Evolutionary conservation across 2,329 filamentous ascomycete genomes (phyloP), one percentile per base, ranked within the genome.

Genomic region (Microcera coccophila): DNA sequence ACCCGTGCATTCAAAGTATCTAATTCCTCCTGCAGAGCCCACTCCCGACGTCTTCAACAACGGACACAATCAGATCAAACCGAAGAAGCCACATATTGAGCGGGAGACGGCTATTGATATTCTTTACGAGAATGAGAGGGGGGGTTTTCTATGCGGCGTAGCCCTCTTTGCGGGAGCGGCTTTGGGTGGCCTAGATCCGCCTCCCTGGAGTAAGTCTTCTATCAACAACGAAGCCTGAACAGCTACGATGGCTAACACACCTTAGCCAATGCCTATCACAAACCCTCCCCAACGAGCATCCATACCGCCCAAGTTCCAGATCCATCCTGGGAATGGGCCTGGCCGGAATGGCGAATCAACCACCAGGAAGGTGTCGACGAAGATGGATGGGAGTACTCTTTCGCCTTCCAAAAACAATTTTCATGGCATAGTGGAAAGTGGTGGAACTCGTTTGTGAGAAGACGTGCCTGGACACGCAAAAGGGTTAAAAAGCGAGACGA

Each of bases 371-470:
- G 85, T 45, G 55, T 66, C 28, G 93, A 97, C 58, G 85, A 91
- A 49, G 87, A 91, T 49, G 93, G 93, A 3, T 98, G 93, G 93
- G 85, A 95, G 62, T 98, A 98, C 66, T 93, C 88, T 14, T 90
- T 96, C 62, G 84, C 87, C 52, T 98, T 97, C 61, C 72, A 73
- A 51, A 80, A 76, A 47, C 73, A 69, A 32, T 89, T 86, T 52
- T 80, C 82, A 3, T 98, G 93, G 93, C 93, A 98, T 64, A 84
- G 84, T 3, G 86, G 87, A 15, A 85, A 81, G 19, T 97, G 91
- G 90, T 95, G 89, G 66, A 91, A 90, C 63, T 95, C 89, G 1
- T 98, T 91, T 61, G 93, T 96, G n/a, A 78, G 93, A 26, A 75
- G 93, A 53, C 78, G 93, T 48, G 81, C 88, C 17, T 98, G 93